phyloP scores from a whole-genome alignment of 2,329 filamentous ascomycete species.

The Penicillium sclerotigenum region DNA sequence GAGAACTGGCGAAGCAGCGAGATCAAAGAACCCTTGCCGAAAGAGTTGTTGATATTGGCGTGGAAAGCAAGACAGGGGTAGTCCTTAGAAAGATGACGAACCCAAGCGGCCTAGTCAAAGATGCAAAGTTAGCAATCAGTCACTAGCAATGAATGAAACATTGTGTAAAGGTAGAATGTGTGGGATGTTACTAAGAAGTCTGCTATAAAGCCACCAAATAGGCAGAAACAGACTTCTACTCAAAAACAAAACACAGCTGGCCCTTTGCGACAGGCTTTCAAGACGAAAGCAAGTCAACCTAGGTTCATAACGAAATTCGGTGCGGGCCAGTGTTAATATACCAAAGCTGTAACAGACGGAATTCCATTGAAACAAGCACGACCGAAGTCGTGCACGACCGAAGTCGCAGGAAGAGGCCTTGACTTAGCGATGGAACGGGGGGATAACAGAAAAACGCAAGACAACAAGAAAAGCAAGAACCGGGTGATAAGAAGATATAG shows the following conservation, averaged over 20 bases:
- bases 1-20: conserved; percentile 91
- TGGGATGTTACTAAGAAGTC: conserved; percentile 99
- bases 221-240: conserved; percentile 87
- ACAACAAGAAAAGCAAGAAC: conserved; percentile 2
- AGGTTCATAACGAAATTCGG: conserved; percentile 61
- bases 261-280: conserved; percentile 78
- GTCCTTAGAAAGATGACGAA: conserved; percentile 80
- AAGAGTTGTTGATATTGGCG: conserved; percentile 90
- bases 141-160: conserved; percentile 35
- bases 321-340: conserved; percentile 79
- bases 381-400: conserved; percentile 33
- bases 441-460: conserved; percentile 24
- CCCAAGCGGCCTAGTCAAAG: conserved; percentile 76
- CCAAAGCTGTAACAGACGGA: conserved; percentile 98
- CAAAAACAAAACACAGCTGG: conserved; percentile 80
- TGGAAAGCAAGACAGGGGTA: conserved; percentile 94
- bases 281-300: conserved; percentile 79
- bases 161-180: conserved; percentile 57
- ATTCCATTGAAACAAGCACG: conserved; percentile 63
- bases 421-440: conserved; percentile 72
- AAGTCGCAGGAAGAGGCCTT: conserved; percentile 68
- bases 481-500: conserved; percentile 2
- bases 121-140: conserved; percentile 30
- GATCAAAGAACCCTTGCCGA: conserved; percentile 93
- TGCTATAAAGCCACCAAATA: conserved; percentile 62